phyloP scores from a whole-genome alignment of 129 eudicot species.

The Pulicaria dysenterica region DNA sequence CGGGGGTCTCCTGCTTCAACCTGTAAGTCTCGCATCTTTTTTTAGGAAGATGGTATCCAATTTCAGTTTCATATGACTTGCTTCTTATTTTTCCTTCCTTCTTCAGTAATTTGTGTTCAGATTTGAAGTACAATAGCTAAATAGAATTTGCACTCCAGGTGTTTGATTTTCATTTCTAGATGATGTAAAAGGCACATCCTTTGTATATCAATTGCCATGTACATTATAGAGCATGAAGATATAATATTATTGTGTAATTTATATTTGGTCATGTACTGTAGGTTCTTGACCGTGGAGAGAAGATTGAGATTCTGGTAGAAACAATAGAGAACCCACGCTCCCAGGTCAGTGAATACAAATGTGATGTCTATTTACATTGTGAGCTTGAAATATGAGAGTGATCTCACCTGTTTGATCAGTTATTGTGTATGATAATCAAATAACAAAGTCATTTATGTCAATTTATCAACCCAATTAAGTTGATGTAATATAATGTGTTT shows the following conservation, averaged over 20 bases:
- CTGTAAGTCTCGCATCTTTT: too few relatives aligned
- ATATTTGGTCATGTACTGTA: conserved; percentile 28
- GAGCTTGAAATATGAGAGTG: conserved; percentile 9
- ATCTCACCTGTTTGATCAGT: conserved; percentile 4
- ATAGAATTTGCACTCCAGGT: too few relatives aligned
- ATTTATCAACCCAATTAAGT: conserved; percentile 2
- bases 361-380: neutral
- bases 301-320: conserved; percentile 81
- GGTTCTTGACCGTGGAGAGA: conserved; percentile 91
- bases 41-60: too few relatives aligned
- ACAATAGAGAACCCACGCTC: conserved; percentile 80
- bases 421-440: neutral
- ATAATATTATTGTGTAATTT: neutral
- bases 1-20: too few relatives aligned
- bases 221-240: neutral
- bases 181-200: conserved; percentile 4
- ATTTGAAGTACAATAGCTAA: too few relatives aligned
- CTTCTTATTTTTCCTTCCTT: too few relatives aligned
- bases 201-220: neutral
- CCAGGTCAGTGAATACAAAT: conserved; percentile 52
- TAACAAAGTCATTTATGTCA: neutral
- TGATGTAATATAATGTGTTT: neutral
- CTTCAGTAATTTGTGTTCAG: too few relatives aligned
- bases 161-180: neutral
- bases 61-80: too few relatives aligned